These are phyloP conservation scores for Fusarium sp. DNA, from an alignment of 2,329 filamentous ascomycete genomes.

Conservation along the genomic window DNA sequence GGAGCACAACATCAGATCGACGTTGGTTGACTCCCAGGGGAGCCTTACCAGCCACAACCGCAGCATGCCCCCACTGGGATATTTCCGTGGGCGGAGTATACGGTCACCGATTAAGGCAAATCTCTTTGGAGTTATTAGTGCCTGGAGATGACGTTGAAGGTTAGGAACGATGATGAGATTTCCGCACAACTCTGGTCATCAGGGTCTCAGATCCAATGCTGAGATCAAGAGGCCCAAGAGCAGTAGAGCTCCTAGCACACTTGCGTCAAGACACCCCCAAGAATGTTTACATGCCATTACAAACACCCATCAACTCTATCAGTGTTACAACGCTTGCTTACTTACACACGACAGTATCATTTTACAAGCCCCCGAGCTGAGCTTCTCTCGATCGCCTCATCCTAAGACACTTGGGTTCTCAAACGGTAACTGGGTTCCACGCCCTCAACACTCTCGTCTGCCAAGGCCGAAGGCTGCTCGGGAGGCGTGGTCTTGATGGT, in stretches of 20 bases:
- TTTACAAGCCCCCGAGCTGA: neutral
- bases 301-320: neutral
- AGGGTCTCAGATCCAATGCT: neutral
- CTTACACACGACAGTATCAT: neutral
- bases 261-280: neutral
- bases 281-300: neutral
- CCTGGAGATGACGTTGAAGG: neutral
- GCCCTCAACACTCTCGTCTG: constrained; percentile 3
- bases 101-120: neutral
- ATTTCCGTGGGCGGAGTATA: neutral
- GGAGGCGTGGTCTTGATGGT: neutral
- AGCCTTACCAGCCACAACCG: constrained; percentile 10
- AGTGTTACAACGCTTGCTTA: neutral
- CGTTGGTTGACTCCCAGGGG: neutral
- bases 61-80: neutral
- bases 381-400: neutral
- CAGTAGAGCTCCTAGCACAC: neutral
- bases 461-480: neutral
- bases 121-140: neutral
- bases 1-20: neutral
- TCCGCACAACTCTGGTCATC: neutral
- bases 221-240: neutral
- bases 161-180: neutral
- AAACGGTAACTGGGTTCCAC: neutral
- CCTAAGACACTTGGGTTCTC: neutral